Conservation (phyloP, 176 grass and related monocot genomes). For the Carex cristatella region DNA sequence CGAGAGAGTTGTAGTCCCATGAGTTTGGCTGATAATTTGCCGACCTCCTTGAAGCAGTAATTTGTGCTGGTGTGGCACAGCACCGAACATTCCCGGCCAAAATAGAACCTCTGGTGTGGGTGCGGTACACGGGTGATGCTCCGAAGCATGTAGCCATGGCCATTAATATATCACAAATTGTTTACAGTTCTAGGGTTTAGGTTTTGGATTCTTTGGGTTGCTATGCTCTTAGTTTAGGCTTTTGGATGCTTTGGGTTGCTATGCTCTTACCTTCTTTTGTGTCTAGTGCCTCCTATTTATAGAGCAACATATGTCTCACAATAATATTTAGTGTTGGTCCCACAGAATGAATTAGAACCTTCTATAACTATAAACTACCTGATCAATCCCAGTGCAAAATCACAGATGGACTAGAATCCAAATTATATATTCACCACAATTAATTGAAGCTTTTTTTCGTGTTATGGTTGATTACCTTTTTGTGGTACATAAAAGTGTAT, state of each 20-base stretch:
- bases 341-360: neutral
- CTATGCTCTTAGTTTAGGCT: neutral
- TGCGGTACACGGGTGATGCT: neutral
- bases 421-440: neutral
- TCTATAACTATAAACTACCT: neutral
- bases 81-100: neutral
- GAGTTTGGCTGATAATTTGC: conserved; percentile 33
- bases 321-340: neutral
- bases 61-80: neutral
- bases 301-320: neutral
- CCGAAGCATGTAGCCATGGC: conserved; percentile 18
- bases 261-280: neutral
- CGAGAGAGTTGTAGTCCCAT: conserved; percentile 28
- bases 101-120: neutral
- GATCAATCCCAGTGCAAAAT: neutral
- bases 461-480: neutral
- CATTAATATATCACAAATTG: neutral
- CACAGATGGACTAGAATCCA: neutral
- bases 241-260: neutral
- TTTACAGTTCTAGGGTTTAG: neutral
- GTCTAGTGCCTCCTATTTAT: conserved; percentile 5
- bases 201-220: neutral
- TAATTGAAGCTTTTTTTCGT: neutral
- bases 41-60: conserved; percentile 18
- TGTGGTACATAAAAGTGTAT: neutral